Percentiles rank a stretch among this genome's conserved stretches.
Evolutionary conservation across 345 rosid species (phyloP).

Genomic region (Eucalyptus regnans): DNA sequence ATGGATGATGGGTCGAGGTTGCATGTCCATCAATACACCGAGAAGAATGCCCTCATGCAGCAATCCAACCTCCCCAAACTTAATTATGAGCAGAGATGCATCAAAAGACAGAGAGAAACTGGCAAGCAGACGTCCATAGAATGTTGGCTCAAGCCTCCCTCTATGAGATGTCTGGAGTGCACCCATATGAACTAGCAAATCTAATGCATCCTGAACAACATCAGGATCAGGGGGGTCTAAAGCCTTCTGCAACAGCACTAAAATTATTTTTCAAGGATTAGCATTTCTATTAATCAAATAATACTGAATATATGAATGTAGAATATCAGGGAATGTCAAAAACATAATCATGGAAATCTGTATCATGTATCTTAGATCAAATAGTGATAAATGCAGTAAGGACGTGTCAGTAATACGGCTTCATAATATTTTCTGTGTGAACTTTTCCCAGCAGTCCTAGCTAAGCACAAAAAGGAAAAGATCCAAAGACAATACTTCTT

Average conservation of each 20-base stretch:
- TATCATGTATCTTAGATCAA: not conserved
- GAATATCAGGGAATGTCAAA: not conserved
- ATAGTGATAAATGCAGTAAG: not conserved
- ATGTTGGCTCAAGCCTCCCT: slow-evolving; percentile 77
- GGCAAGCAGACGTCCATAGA: slow-evolving; percentile 80
- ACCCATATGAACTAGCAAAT: slow-evolving; percentile 37
- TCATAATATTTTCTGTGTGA: not conserved
- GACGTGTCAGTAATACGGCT: not conserved
- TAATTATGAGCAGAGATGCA: slow-evolving; percentile 59
- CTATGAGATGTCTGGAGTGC: slow-evolving; percentile 49
- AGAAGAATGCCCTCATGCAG: slow-evolving; percentile 82
- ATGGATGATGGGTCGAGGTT: slow-evolving; percentile 64
- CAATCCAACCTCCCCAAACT: slow-evolving; percentile 78
- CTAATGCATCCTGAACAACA: slow-evolving; percentile 65
- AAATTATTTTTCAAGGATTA: slow-evolving; percentile 10
- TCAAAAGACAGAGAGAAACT: slow-evolving; percentile 78
- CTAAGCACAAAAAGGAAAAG: not conserved
- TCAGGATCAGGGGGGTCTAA: slow-evolving; percentile 69
- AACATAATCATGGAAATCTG: not conserved
- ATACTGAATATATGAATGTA: not conserved
- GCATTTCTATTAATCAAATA: not conserved
- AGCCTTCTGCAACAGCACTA: slow-evolving; percentile 75
- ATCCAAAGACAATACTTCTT: not conserved
- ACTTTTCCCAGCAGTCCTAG: not conserved
- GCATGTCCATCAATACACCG: slow-evolving; percentile 75